Evolutionary conservation across 352 stramenopile species (phyloP).

Genomic region (Globisporangium cederbergense): DNA sequence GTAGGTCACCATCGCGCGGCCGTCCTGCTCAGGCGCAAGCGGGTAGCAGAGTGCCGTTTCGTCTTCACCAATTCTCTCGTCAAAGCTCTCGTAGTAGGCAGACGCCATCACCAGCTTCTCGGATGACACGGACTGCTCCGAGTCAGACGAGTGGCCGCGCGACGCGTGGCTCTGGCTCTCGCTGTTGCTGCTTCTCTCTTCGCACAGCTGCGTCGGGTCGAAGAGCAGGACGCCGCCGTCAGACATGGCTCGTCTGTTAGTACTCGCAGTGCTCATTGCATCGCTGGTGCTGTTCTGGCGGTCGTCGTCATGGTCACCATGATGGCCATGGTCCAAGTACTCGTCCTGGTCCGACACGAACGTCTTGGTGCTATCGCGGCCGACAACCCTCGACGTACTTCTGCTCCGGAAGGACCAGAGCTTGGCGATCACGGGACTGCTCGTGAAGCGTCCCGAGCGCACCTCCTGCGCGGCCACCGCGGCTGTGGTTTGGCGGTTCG

Average conservation of each 20-base stretch:
- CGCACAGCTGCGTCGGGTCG: constrained; percentile 8
- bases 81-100: neutral
- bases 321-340: neutral
- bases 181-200: too few relatives aligned
- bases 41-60: neutral
- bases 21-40: neutral
- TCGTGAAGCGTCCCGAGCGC: constrained; percentile 16
- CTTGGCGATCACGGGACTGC: neutral
- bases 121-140: neutral
- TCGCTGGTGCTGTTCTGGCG: neutral
- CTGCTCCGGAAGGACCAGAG: constrained; percentile 5
- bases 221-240: constrained; percentile 10
- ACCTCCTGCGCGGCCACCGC: constrained; percentile 32
- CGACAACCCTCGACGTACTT: neutral
- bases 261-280: neutral
- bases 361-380: neutral
- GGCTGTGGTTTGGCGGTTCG: constrained; percentile 21
- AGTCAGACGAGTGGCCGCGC: constrained; percentile 9
- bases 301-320: neutral
- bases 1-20: neutral
- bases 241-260: neutral
- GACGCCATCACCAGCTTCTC: neutral
- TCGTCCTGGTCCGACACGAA: neutral
- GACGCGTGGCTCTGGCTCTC: neutral
- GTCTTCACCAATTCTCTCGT: neutral